Evolutionary conservation across 768 basidiomycete genomes (phyloP).

Genomic region (Dioszegia crocea): DNA sequence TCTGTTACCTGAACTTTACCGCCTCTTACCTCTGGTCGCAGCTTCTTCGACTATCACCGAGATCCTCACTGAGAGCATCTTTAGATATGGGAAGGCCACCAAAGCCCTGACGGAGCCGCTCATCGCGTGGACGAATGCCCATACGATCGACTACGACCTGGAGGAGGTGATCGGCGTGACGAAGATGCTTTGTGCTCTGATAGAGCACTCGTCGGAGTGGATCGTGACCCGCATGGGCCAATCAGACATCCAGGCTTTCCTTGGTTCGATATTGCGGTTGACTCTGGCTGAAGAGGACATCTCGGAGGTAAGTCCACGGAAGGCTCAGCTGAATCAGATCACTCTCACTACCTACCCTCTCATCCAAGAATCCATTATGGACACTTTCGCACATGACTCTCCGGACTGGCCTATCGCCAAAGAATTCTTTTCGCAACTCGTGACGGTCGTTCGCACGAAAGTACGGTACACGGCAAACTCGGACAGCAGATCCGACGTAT

Average conservation of each 20-base stretch:
- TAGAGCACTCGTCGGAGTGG: constrained; percentile 80
- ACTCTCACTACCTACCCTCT: constrained; percentile 85
- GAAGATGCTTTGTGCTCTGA: constrained; percentile 73
- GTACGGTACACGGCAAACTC: constrained; percentile 57
- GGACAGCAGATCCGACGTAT: constrained; percentile 46
- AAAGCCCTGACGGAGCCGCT: constrained; percentile 77
- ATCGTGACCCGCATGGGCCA: constrained; percentile 62
- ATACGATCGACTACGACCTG: constrained; percentile 46
- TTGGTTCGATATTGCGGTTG: constrained; percentile 67
- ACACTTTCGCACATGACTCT: constrained; percentile 40
- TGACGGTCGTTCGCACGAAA: constrained; percentile 67
- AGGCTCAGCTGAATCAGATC: constrained; percentile 21
- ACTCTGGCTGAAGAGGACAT: constrained; percentile 80
- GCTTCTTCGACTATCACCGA: constrained; percentile 69
- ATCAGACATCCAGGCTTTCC: constrained; percentile 64
- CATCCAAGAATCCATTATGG: constrained; percentile 69
- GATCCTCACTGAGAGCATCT: constrained; percentile 67
- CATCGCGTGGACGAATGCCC: constrained; percentile 64
- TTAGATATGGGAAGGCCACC: constrained; percentile 66
- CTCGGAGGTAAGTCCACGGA: constrained; percentile 58
- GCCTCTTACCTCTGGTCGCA: constrained; percentile 62
- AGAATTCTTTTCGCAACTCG: constrained; percentile 73
- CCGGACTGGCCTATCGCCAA: constrained; percentile 56
- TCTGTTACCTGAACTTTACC: constrained; percentile 56
- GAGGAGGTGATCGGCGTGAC: constrained; percentile 65